Base-by-base conservation (phyloP, 2,329 filamentous ascomycete genomes). In the Penicillium hordei region DNA sequence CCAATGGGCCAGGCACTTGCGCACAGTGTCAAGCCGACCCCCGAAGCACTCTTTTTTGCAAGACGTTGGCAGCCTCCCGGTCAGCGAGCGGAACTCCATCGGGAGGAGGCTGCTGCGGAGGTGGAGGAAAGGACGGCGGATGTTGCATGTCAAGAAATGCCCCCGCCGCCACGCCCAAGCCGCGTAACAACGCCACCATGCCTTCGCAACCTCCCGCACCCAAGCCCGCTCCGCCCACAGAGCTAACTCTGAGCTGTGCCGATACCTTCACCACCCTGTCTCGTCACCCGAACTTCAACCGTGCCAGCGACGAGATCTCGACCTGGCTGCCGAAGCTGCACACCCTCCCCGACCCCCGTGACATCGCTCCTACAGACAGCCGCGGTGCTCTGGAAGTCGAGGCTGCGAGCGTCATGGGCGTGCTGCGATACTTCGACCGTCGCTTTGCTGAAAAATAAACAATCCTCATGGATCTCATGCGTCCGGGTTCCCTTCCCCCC, bases 391-490 rank as follows among this genome's bases (percentile, higher is more conserved):
- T 92, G 66, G 89, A 93, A 71, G 89, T 93, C 17, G 89, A 93
- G 75, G 89, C 89, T 7, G 89, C 89, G 0, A 92, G 89, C 72
- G 91, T 93, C 54, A 92, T 93, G 89, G 88, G 88, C 42, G 89
- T 92, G n/a, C 76, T 93, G 59, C 90, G 89, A 73, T 87, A 89
- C 62, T 93, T 93, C 75, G 89, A 93, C 68, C 82, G 90, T 49
- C 79, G 89, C 53, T 93, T 93, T 55, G 74, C 75, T 38, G 74
- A 75, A 51, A 75, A 76, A 68, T 74, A 68, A 66, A 51, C 48
- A 42, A 23, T 21, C 15, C 33, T 54, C 36, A 12, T 54, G 52
- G 52, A 54, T 33, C n/a, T 40, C 36, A 49, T 40, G 48, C 54
- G 48, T 38, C 48, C 53, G 34, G 54, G 49, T 19, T 46, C 13